Evolutionary conservation across 345 rosid genomes (phyloP), one percentile per base, ranked within the genome.

Genomic region (Psidium friedrichsthalianum): DNA sequence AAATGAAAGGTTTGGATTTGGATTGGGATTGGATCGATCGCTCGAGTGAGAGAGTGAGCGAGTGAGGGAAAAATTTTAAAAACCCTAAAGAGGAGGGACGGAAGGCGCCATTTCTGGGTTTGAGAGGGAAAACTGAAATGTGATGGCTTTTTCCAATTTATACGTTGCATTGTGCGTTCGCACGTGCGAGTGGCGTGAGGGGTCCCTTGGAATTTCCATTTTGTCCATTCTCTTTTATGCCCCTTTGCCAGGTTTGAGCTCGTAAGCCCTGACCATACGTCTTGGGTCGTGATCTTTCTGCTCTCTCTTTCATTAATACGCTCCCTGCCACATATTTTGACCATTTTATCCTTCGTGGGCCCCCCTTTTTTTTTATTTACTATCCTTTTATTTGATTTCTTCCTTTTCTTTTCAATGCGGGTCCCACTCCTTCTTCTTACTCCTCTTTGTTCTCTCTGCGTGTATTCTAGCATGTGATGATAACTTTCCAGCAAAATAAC

Each of bases 111-210:
- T 42, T 59, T 36, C 47, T 36, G 80, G 80, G 0, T 83, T 86
- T 83, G 57, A 36, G 84, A 82, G 85, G 87, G 87, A 86, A 86
- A 86, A 85, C 85, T 1, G 69, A 69, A 69, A 69, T 5, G 80
- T 11, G 25, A 5, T 5, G 25, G 3, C 7, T 18, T 0, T 0
- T 36, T 32, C 20, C 36, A 3, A 8, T 9, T 21, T 22, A 22
- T 56, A 22, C 2, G n/a, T 3, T 51, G 52, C 14, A 22, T 56
- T 0, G 59, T 8, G 59, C 25, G 47, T 18, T 11, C 80, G 80
- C 80, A 18, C 47, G 24, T 69, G 47, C 80, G 80, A 36, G 25
- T 2, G 25, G 25, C 80, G 80, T 36, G 80, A 21, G 57, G 47
- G 6, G 7, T 36, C 47, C 47, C 78, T 1, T 0, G 24, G 14